phyloP scores from a whole-genome alignment of 2,329 filamentous ascomycete genomes.

The Endocalyx cinctus region DNA sequence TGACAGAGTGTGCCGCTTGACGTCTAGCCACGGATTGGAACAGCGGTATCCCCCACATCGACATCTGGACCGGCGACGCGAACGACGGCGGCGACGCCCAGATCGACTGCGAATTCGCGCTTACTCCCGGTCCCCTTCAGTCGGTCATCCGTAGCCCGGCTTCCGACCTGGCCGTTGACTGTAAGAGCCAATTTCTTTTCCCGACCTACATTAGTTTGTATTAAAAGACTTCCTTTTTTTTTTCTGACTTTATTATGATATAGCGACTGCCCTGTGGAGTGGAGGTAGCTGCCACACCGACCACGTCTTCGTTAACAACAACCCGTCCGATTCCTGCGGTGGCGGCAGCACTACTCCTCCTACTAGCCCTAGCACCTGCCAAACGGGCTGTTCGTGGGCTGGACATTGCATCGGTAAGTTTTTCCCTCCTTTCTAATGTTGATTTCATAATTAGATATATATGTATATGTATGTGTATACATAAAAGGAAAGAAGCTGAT shows the following conservation, averaged over 20 bases:
- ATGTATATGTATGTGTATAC: no score
- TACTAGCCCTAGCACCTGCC: conserved; percentile 8
- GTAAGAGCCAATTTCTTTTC: conserved; percentile 19
- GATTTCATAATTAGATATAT: no score
- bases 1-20: conserved; percentile 17
- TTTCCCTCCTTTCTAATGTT: background rate
- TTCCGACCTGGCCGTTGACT: conserved; percentile 24
- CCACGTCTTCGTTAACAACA: conserved; percentile 14
- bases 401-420: conserved; percentile 14
- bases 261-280: conserved; percentile 18
- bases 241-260: no score
- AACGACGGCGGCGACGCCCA: conserved; percentile 27
- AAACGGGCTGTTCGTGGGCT: conserved; percentile 14
- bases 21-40: background rate
- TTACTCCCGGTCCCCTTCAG: conserved; percentile 25
- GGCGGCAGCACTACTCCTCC: conserved; percentile 1
- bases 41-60: conserved; percentile 27
- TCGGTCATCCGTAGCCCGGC: conserved; percentile 27
- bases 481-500: no score
- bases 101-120: conserved; percentile 29
- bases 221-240: conserved; percentile 3
- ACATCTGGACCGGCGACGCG: conserved; percentile 34
- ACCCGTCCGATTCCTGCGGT: conserved; percentile 13
- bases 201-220: background rate
- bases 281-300: conserved; percentile 18